A percentile compares a stretch with the other conserved stretches of the same genome.
Conservation (phyloP, 345 rosid species). For the Syzygium aqueum region DNA sequence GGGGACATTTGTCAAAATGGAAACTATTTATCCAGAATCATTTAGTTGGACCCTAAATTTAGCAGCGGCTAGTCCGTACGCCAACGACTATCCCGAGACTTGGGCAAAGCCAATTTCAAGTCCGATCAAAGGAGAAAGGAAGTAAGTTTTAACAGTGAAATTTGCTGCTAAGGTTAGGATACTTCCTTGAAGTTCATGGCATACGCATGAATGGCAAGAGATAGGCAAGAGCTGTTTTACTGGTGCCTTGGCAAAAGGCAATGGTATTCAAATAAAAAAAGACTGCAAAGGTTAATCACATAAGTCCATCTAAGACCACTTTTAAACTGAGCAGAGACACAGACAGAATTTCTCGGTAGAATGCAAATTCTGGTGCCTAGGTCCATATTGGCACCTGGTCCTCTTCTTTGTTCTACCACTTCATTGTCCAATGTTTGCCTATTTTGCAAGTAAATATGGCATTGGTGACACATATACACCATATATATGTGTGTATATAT, state of each 20-base stretch:
- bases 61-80: not conserved
- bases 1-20: not conserved
- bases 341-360: not conserved
- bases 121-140: fast-evolving
- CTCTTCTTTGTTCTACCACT: not conserved
- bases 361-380: not conserved
- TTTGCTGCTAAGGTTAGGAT: not conserved
- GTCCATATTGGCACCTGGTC: not conserved
- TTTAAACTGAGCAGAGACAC: not conserved
- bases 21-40: not conserved
- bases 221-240: not conserved
- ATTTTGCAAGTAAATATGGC: not conserved
- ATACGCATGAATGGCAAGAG: not conserved
- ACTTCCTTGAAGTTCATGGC: not conserved
- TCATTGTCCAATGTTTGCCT: not conserved
- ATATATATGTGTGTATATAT: not conserved
- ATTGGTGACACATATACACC: not conserved
- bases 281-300: not conserved
- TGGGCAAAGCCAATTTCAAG: not conserved
- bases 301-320: not conserved
- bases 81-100: not conserved
- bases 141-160: not conserved
- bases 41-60: not conserved
- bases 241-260: not conserved
- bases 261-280: not conserved